Percentiles rank a stretch among this genome's conserved stretches.
Conservation (phyloP, 805 yeast genomes). For the Wickerhamiella kurtzmanii region DNA sequence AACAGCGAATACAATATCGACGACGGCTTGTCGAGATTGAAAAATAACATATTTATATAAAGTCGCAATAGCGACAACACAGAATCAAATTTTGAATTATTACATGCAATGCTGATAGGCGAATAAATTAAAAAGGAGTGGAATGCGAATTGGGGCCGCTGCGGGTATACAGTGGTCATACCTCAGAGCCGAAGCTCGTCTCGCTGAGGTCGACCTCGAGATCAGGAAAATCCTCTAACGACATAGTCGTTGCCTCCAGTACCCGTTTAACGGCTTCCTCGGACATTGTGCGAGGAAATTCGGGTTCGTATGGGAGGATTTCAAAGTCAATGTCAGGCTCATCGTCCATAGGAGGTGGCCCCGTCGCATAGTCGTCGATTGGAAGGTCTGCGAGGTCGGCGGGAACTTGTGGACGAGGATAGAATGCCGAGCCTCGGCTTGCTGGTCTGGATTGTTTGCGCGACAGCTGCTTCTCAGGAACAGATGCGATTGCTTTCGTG, state of each 20-base stretch:
- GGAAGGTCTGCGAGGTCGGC: background rate
- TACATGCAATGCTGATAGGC: background rate
- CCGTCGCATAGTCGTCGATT: background rate
- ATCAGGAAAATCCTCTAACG: slow-evolving; percentile 7
- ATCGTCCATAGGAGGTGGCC: background rate
- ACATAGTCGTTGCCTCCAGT: background rate
- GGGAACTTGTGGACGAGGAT: background rate
- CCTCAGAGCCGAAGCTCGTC: background rate
- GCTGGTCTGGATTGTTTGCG: background rate
- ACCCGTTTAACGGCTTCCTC: background rate
- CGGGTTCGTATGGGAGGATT: background rate
- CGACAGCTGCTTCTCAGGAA: no score
- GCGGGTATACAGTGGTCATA: background rate
- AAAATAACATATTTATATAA: background rate
- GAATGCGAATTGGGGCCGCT: background rate
- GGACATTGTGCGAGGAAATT: background rate
- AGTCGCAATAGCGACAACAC: background rate
- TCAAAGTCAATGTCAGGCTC: background rate
- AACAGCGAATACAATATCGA: background rate
- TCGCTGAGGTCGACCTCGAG: slow-evolving; percentile 2
- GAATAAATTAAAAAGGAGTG: background rate
- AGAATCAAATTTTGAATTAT: background rate
- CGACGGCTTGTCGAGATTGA: background rate
- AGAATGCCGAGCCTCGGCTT: background rate
- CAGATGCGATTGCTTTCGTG: no score